A percentile compares a stretch with the other conserved stretches of the same genome.
Evolutionary conservation across 805 yeast species (phyloP).

Genomic region (Spencermartinsiella europaea): DNA sequence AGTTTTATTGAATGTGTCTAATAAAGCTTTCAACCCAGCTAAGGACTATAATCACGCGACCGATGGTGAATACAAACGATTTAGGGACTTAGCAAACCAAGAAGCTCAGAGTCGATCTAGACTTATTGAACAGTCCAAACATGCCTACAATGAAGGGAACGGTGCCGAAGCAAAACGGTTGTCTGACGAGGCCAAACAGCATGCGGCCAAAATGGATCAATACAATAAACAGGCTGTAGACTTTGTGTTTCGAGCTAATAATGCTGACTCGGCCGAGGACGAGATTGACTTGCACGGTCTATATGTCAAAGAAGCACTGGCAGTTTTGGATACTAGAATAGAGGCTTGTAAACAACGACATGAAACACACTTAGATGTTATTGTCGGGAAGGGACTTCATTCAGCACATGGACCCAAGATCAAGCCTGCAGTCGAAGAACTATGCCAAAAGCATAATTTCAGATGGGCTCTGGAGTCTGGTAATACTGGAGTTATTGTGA

Average conservation of each 20-base stretch:
- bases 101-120: conserved; percentile 54
- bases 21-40: conserved; percentile 6
- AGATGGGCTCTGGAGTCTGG: conserved; percentile 57
- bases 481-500: conserved; percentile 75
- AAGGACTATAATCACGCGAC: conserved; percentile 36
- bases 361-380: conserved; percentile 65
- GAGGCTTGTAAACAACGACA: conserved; percentile 52
- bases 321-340: conserved; percentile 67
- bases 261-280: conserved; percentile 74
- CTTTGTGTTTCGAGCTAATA: conserved; percentile 81
- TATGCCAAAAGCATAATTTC: conserved; percentile 64
- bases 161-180: conserved; percentile 65
- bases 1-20: background rate
- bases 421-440: conserved; percentile 79
- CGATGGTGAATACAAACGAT: conserved; percentile 46
- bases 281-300: conserved; percentile 94
- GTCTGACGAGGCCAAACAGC: conserved; percentile 62
- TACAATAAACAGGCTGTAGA: conserved; percentile 75
- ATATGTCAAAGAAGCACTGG: conserved; percentile 81
- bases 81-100: conserved; percentile 63
- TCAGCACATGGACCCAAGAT: conserved; percentile 82
- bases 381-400: conserved; percentile 91
- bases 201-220: conserved; percentile 55
- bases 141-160: conserved; percentile 72
- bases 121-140: conserved; percentile 63